These are phyloP conservation scores for Ceratobasidium theobromae DNA, from an alignment of 1,284 basidiomycete species.

Conservation along the genomic window DNA sequence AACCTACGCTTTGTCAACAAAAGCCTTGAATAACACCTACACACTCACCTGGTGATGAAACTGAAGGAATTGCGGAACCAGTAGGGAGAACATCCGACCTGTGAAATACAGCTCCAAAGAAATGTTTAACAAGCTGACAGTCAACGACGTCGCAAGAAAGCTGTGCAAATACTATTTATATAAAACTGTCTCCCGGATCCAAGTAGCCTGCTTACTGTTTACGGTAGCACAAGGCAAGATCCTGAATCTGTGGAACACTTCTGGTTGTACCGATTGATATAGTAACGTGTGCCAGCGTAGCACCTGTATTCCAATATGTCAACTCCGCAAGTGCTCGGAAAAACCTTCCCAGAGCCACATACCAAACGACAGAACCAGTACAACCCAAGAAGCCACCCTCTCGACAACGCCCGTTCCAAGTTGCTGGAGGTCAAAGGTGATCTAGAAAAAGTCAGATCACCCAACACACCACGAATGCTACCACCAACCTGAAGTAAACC, in stretches of 20 bases:
- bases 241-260: slow-evolving; percentile 22
- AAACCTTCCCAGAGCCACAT: slow-evolving; percentile 44
- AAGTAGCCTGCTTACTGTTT: slow-evolving; percentile 44
- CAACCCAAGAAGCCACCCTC: slow-evolving; percentile 43
- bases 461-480: slow-evolving; percentile 46
- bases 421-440: slow-evolving; percentile 48
- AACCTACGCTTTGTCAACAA: slow-evolving; percentile 39
- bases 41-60: slow-evolving; percentile 39
- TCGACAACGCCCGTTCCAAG: slow-evolving; percentile 46
- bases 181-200: slow-evolving; percentile 10
- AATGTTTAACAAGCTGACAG: slow-evolving; percentile 49
- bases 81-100: slow-evolving; percentile 45
- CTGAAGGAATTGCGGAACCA: slow-evolving; percentile 41
- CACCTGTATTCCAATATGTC: slow-evolving; percentile 39
- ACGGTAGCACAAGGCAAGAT: slow-evolving; percentile 45
- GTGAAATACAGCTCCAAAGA: slow-evolving; percentile 50
- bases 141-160: slow-evolving; percentile 49
- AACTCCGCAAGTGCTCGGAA: slow-evolving; percentile 40
- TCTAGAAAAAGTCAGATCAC: slow-evolving; percentile 51
- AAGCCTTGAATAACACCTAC: slow-evolving; percentile 43
- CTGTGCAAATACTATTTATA: slow-evolving; percentile 39
- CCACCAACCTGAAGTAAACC: slow-evolving; percentile 46
- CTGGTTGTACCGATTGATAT: slow-evolving; percentile 27
- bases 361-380: slow-evolving; percentile 49
- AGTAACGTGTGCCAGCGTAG: slow-evolving; percentile 13